Conservation (phyloP, 2,329 filamentous ascomycete species). For the Tolypocladium ovalisporum region DNA sequence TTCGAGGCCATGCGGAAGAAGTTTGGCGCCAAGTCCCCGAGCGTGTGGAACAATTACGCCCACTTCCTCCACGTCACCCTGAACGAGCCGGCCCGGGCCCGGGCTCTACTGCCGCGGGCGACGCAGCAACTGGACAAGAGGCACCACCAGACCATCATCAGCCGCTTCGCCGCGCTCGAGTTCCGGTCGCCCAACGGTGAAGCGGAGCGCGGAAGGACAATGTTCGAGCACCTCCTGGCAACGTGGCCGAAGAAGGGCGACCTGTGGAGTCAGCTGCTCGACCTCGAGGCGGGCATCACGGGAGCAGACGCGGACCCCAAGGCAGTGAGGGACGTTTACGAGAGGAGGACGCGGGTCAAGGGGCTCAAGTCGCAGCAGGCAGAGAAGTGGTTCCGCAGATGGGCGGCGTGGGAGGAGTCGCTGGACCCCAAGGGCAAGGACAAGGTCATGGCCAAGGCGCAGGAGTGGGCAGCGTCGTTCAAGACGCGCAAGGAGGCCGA, state of each 20-base stretch:
- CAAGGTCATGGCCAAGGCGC: constrained; percentile 59
- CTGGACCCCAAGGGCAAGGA: constrained; percentile 57
- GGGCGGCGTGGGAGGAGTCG: constrained; percentile 79
- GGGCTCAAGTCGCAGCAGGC: constrained; percentile 73
- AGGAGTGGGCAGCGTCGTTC: constrained; percentile 53
- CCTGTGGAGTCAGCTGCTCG: constrained; percentile 84
- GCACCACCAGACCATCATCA: constrained; percentile 58
- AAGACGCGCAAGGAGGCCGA: constrained; percentile 33
- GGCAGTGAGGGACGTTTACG: constrained; percentile 66
- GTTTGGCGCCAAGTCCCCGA: constrained; percentile 67
- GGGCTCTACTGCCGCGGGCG: constrained; percentile 70
- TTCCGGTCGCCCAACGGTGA: constrained; percentile 77
- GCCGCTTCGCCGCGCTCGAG: constrained; percentile 85
- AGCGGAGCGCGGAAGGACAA: constrained; percentile 81
- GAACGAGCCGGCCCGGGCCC: constrained; percentile 59
- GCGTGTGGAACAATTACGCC: constrained; percentile 90
- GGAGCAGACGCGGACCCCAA: constrained; percentile 38
- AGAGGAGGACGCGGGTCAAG: constrained; percentile 60
- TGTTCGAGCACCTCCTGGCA: constrained; percentile 80
- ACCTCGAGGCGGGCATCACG: constrained; percentile 63
- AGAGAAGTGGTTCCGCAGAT: constrained; percentile 81
- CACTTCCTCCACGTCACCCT: constrained; percentile 76
- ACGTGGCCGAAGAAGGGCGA: constrained; percentile 85
- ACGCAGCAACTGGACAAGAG: constrained; percentile 67
- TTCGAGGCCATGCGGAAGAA: constrained; percentile 85